Conservation (phyloP, 2,329 filamentous ascomycete species). For the Curvularia hawaiiensis region DNA sequence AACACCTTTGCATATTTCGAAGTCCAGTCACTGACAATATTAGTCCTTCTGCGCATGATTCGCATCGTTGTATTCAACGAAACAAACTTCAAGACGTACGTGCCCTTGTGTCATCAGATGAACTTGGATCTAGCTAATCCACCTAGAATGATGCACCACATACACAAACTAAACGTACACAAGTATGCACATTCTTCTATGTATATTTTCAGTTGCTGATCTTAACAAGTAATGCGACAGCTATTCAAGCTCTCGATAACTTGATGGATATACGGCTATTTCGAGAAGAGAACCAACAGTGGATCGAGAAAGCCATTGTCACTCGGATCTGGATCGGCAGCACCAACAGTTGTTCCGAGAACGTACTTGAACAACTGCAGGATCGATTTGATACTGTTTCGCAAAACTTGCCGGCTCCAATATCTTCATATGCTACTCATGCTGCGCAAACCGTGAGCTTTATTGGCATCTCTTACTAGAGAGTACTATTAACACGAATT, state of each 20-base stretch:
- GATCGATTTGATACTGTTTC: constrained; percentile 55
- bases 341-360: constrained; percentile 47
- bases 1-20: neutral
- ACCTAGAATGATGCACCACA: constrained; percentile 64
- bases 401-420: constrained; percentile 50
- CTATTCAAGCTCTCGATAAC: constrained; percentile 62
- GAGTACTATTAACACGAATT: neutral
- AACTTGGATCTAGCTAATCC: neutral
- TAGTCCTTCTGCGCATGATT: constrained; percentile 67
- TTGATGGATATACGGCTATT: constrained; percentile 66
- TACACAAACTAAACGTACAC: constrained; percentile 64
- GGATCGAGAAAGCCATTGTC: constrained; percentile 73
- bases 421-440: constrained; percentile 67
- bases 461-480: neutral
- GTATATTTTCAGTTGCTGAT: neutral
- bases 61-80: constrained; percentile 64
- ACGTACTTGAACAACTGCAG: constrained; percentile 48
- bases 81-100: constrained; percentile 64
- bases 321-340: constrained; percentile 70
- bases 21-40: constrained; percentile 15
- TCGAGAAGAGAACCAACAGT: constrained; percentile 56
- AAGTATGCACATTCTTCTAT: constrained; percentile 24
- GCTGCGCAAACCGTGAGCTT: constrained; percentile 68
- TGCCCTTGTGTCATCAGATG: neutral
- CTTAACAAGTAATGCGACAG: constrained; percentile 42